Base-by-base conservation (phyloP, 148 eudicot genomes). In the Tetragonia tetragonoides region DNA sequence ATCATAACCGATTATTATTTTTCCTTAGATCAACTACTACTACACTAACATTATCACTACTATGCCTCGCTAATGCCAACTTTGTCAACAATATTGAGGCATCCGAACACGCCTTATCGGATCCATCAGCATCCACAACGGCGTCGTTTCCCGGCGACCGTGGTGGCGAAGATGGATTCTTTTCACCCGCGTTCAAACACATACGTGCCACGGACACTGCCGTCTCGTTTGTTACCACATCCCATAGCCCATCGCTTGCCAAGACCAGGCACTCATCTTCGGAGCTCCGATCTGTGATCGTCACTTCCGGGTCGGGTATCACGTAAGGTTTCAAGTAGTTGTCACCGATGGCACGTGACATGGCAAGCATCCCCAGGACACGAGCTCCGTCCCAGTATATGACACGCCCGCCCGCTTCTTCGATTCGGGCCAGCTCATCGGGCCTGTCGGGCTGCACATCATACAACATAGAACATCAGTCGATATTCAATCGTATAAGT, bases 281-380 rank as follows among this genome's bases (percentile, higher is more conserved):
- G 0, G 65, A 28, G 59, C 77, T 84, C 39, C 98, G 85, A 20
- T 88, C 90, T 20, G 84, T 90, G 0, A 90, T 73, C 18, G 92
- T 93, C 68, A 93, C 96, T 76, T 93, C 98, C 75, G 98, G 96
- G 66, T 91, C 89, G 38, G 96, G 81, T 76, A 88, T 90, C 1
- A 93, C 98, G 62, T 83, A 91, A 3, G 98, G 98, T 76, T 93
- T 93, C 62, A 93, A 72, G 69, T 93, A 93, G 64, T 84, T 90
- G 56, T 93, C 98, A 9, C 98, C 97, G 21, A 93, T 93, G 7
- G 97, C 97, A 47, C 97, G 75, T 3, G 97, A 93, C 97, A 93
- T 90, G 2, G 97, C 97, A 10, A 93, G 74, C 38, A 93, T 87
- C 1, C 97, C 97, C 2, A 93, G 88, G 37, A 93, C 97, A 46